Evolutionary conservation across 1,284 basidiomycete species (phyloP), one percentile per base, ranked within the genome.

Genomic region (Anthracocystis walkeri): DNA sequence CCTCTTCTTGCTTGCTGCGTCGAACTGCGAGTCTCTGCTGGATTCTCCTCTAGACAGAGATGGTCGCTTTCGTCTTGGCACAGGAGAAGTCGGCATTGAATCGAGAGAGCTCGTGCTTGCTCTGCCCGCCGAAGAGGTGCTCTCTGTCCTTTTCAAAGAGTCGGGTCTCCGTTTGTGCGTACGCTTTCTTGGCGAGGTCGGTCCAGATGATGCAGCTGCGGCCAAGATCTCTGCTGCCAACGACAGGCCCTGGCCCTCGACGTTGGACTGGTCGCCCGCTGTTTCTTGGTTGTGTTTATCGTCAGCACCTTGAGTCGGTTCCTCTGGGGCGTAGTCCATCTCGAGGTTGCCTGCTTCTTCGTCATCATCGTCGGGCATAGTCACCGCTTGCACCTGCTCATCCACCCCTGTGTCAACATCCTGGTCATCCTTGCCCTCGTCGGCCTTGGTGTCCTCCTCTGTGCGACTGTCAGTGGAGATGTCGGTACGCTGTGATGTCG

Each of bases 291-390:
- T 54, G 6, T 42, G 20, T 11, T 51, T 25, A 7, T 59, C 18
- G 2, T 14, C 14, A 2, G n/a, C 18, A 2, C 14, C 35, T 40
- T 49, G 4, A 7, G 48, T 23, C 27, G 51, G 40, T 18, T 48
- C 57, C 11, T 51, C 23, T 3, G 58, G 62, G 1, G 58, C 64
- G 20, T 72, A 76, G 56, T 76, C 74, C 74, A 76, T 71, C 35
- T 76, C 74, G 41, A 76, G 74, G 27, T 65, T 46, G 21, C 68
- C 67, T 20, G 68, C 74, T 12, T 67, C 73, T 55, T 75, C 68
- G 35, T 76, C 74, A 44, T 71, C 74, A 18, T 68, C 68, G 31
- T 71, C 68, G 7, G 68, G 54, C 18, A 66, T 58, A 10, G 35
- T 58, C 25, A 68, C 44, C 4, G 55, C 40, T 20, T 53, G 57